phyloP scores from a whole-genome alignment of 306 rosid genomes.

The Morella rubra region DNA sequence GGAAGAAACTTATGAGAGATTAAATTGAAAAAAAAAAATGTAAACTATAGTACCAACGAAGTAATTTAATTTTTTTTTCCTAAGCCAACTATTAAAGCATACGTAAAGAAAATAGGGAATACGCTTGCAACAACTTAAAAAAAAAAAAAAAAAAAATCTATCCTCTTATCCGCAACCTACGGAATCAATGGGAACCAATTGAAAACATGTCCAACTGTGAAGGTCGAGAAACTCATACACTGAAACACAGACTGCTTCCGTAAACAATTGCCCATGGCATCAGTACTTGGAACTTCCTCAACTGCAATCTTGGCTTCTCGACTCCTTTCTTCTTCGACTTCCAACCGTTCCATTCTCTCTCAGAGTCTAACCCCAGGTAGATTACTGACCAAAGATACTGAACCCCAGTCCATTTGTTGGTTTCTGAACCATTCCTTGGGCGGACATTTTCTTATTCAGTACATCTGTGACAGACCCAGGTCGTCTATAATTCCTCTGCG shows the following conservation, averaged over 20 bases:
- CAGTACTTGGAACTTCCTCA: slow-evolving; percentile 67
- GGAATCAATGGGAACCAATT: slow-evolving; percentile 33
- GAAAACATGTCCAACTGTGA: slow-evolving; percentile 30
- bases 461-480: slow-evolving; percentile 16
- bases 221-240: slow-evolving; percentile 3
- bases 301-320: slow-evolving; percentile 61
- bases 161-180: slow-evolving; percentile 63
- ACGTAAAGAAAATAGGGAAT: background rate
- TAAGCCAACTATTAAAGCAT: background rate
- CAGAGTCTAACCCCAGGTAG: slow-evolving; percentile 63
- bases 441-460: background rate
- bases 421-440: background rate
- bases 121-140: background rate
- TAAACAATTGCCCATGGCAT: slow-evolving; percentile 50
- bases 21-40: too few relatives aligned
- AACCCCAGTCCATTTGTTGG: background rate
- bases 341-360: slow-evolving; percentile 43
- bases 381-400: background rate
- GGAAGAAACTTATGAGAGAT: too few relatives aligned
- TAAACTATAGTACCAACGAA: background rate
- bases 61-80: background rate
- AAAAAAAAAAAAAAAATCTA: slow-evolving; percentile 37
- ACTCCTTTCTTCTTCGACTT: slow-evolving; percentile 40
- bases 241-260: background rate
- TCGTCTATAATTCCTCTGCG: slow-evolving; percentile 18